Evolutionary conservation across 2,329 filamentous ascomycete species (phyloP), one percentile per base, ranked within the genome.

Genomic region (Apiospora aurea): DNA sequence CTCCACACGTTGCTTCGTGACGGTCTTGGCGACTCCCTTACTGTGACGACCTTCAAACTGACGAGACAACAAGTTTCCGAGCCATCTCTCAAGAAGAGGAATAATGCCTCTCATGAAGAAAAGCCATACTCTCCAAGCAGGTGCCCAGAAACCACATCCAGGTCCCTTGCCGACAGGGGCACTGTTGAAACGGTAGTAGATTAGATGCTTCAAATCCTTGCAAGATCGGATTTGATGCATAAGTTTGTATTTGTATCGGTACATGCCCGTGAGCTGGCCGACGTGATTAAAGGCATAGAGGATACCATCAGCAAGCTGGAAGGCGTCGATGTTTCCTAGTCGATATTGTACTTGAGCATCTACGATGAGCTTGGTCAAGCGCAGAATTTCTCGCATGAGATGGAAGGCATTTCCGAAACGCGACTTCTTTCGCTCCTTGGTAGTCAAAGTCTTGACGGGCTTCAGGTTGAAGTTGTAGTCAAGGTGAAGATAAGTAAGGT

Each of bases 401-500:
- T 99, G 96, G 87, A 99, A 99, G 26, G 96, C 97, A 80, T 99
- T 99, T 86, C 96, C 96, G 77, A 99, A 99, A 74, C 96, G 93
- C 43, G 96, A 98, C 89, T 99, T 99, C 87, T 99, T 99, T 77
- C 96, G 93, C 86, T 99, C 96, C 83, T 99, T 99, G 44, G 96
- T 99, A 0, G 96, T 99, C 76, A 99, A 83, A 0, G 96, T 99
- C 87, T 99, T 99, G 81, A 99, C 96, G 3, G 96, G 96, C 86
- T 99, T 99, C 82, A 99, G 80, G 83, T 99, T 99, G 87, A 99
- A 99, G 83, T 99, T 99, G 87, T 98, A 99, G 80, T 99, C 96
- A 71, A 99, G 91, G 87, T 99, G 97, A 71, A 99, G 89, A 80
- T 99, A 99, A 0, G 96, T 99, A 77, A 99, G 85, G 82, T 99